Evolutionary conservation across 306 rosid species (phyloP).

Genomic region (Cercis canadensis): DNA sequence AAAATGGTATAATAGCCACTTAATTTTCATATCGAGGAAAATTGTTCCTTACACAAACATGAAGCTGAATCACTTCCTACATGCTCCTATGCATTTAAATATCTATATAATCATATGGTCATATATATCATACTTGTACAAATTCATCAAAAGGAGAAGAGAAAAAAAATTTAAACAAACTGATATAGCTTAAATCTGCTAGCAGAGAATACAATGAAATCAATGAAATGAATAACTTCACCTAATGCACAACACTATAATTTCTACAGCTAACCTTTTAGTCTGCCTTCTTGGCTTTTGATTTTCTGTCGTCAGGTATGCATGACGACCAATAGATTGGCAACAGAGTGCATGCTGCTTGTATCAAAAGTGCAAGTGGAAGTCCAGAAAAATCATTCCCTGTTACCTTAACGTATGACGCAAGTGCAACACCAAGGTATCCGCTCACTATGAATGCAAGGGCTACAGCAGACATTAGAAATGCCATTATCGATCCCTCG

Average conservation of each 20-base stretch:
- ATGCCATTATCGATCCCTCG: slow-evolving; percentile 95
- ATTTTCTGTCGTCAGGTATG: slow-evolving; percentile 61
- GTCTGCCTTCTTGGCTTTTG: slow-evolving; percentile 48
- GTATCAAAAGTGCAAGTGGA: slow-evolving; percentile 66
- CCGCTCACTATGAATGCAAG: slow-evolving; percentile 83
- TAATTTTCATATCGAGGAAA: too few relatives aligned
- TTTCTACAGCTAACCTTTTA: slow-evolving; percentile 18
- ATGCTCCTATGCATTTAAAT: too few relatives aligned
- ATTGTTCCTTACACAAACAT: too few relatives aligned
- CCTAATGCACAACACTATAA: slow-evolving; percentile 3
- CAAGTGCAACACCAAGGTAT: slow-evolving; percentile 83
- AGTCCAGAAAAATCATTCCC: slow-evolving; percentile 78
- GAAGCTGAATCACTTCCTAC: too few relatives aligned
- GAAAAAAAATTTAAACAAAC: neutral
- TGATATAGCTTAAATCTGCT: slow-evolving; percentile 3
- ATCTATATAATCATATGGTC: too few relatives aligned
- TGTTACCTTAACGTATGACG: slow-evolving; percentile 64
- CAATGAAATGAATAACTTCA: slow-evolving; percentile 21
- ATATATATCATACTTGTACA: too few relatives aligned
- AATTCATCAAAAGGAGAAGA: too few relatives aligned
- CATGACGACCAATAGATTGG: slow-evolving; percentile 82
- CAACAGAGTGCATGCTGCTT: slow-evolving; percentile 72
- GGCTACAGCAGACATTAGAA: slow-evolving; percentile 79
- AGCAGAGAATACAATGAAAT: slow-evolving; percentile 10
- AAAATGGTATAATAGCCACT: too few relatives aligned